Base-by-base conservation (phyloP, 2,329 filamentous ascomycete genomes). In the Sarocladium strictum region DNA sequence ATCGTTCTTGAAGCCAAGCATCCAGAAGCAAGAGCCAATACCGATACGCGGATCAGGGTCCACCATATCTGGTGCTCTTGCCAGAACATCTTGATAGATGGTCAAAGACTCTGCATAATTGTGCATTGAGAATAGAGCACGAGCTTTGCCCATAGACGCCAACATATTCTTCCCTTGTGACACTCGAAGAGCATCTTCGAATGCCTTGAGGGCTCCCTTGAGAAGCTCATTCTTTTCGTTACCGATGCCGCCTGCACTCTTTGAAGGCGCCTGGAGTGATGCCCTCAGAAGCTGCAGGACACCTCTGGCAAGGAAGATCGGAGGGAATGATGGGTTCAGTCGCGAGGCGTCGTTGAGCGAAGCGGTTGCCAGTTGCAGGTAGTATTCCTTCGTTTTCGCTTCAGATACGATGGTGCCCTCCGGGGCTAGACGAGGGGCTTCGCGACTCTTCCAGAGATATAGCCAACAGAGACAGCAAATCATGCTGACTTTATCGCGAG, bases 1-100 rank as follows among this genome's bases (percentile, higher is more conserved):
- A 63, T 96, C 90, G 32, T 96, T 90, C 69, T 95, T 97, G 76
- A 90, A 91, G 11, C 92, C 92, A 26, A 99, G 78, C 69, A 96
- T 90, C 94, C 95, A 99, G 69, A 97, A 87, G 75, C 94, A 99
- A 70, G 90, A 94, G 45, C 94, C 94, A 64, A 99, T 93, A 54
- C 94, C 94, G 62, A 99, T 93, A 62, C 95, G 84, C 61, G 94
- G 95, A 69, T 99, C 94, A 0, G 94, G 94, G 64, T 99, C 94
- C 40, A 88, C 83, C 64, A 97, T 78, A 61, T 90, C 85, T 2
- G 94, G 94, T 76, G 92, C 91, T 69, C 88, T 91, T 62, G 85
- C 79, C 52, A 99, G 75, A 15, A 91, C 90, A 57, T 90, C 87
- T 72, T 99, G 94, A 67, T 97, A 99, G 23, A 82, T 78, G 57